Conservation (phyloP, 306 rosid genomes). For the Gillenia trifoliata region DNA sequence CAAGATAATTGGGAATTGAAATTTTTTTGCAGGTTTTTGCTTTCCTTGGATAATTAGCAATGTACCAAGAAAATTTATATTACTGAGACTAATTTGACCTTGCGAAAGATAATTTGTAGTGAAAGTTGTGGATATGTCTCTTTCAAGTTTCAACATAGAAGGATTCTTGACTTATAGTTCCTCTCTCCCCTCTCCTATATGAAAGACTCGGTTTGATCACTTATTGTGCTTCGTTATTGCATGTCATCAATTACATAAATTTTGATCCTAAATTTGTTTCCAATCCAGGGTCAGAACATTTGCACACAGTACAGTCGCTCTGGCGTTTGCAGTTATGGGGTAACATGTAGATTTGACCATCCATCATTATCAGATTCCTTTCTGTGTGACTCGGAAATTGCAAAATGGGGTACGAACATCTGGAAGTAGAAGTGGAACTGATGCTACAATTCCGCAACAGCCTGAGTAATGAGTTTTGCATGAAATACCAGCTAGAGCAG, state of each 20-base stretch:
- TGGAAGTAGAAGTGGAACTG: conserved; percentile 41
- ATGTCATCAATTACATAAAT: background rate
- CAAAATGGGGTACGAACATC: conserved; percentile 42
- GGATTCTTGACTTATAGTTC: background rate
- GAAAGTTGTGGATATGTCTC: background rate
- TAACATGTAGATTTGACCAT: conserved; percentile 82
- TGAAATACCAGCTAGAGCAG: conserved; percentile 27
- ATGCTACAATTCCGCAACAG: conserved; percentile 35
- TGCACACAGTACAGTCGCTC: conserved; percentile 74
- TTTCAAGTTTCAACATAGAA: too few species aligned
- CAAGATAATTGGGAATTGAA: background rate
- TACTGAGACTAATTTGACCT: background rate
- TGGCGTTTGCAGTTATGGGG: conserved; percentile 91
- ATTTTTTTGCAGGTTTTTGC: background rate
- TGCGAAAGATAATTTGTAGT: background rate
- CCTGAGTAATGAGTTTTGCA: conserved; percentile 27
- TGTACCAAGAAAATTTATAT: background rate
- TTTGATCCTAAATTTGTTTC: conserved; percentile 9
- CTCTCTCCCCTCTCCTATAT: too few species aligned
- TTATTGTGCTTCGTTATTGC: background rate
- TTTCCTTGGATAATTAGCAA: background rate
- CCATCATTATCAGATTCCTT: conserved; percentile 44
- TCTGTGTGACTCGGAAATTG: conserved; percentile 27
- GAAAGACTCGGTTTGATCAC: background rate
- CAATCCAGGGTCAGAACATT: conserved; percentile 62